A percentile compares a stretch with the other conserved stretches of the same genome.
phyloP scores from a whole-genome alignment of 2,329 filamentous ascomycete genomes.

The Elsinoe ampelina region DNA sequence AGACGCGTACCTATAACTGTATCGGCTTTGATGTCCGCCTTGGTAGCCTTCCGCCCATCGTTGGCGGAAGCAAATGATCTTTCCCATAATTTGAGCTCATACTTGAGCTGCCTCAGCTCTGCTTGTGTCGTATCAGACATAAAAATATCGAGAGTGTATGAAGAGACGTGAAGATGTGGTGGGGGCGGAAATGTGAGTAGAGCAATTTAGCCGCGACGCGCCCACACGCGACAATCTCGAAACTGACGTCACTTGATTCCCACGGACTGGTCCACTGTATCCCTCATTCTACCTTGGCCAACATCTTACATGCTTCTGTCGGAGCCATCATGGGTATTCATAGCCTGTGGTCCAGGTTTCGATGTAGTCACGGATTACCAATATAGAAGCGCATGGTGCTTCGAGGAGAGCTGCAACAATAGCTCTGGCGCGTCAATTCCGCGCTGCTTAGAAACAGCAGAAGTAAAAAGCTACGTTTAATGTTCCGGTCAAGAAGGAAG shows the following conservation, averaged over 20 bases:
- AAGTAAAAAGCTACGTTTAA: neutral
- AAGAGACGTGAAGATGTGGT: neutral
- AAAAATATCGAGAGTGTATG: neutral
- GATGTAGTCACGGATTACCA: too few species aligned
- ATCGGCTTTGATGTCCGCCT: constrained; percentile 68
- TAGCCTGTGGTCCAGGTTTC: too few species aligned
- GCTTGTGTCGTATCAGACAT: neutral
- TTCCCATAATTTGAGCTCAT: constrained; percentile 67
- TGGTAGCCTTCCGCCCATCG: constrained; percentile 57
- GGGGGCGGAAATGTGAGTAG: neutral
- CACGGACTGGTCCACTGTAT: too few species aligned
- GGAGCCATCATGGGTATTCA: too few species aligned
- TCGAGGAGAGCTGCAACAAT: too few species aligned
- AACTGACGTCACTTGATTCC: neutral
- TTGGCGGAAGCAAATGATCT: constrained; percentile 54
- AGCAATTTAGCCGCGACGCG: constrained; percentile 12
- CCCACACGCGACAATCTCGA: neutral
- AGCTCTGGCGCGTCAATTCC: constrained; percentile 1
- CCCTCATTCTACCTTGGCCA: too few species aligned
- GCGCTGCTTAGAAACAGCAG: constrained; percentile 9
- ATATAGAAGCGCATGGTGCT: too few species aligned
- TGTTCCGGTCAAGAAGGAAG: neutral
- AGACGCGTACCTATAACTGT: constrained; percentile 55
- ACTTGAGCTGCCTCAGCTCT: constrained; percentile 39
- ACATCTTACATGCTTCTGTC: too few species aligned